Evolutionary conservation across 2,329 filamentous ascomycete genomes (phyloP).

Genomic region (Fusarium kyushuense): DNA sequence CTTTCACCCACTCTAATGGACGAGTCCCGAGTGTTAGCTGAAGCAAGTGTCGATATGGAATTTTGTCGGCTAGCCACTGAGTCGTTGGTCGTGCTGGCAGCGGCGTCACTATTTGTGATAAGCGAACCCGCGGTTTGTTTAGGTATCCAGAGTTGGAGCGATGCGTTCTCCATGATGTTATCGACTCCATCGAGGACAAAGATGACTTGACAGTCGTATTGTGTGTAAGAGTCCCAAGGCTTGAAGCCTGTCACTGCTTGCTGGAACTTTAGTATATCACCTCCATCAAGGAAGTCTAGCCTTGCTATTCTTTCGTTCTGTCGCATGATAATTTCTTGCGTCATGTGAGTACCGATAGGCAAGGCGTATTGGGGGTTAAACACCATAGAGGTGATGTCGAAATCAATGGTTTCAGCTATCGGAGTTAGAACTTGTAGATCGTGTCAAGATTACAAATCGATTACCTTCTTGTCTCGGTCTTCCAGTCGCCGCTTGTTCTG

Average conservation of each 20-base stretch:
- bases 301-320: constrained; percentile 51
- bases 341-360: constrained; percentile 32
- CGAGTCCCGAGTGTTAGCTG: not conserved
- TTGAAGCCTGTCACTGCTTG: constrained; percentile 53
- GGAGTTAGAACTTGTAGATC: constrained; percentile 15
- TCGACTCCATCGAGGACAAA: constrained; percentile 47
- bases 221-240: constrained; percentile 45
- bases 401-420: constrained; percentile 48
- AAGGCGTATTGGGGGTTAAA: constrained; percentile 50
- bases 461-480: constrained; percentile 43
- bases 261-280: constrained; percentile 50
- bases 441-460: not conserved
- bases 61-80: constrained; percentile 26
- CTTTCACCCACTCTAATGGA: constrained; percentile 9
- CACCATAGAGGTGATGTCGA: constrained; percentile 47
- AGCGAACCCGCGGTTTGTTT: constrained; percentile 47
- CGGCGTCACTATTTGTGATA: constrained; percentile 47
- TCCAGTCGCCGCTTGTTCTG: constrained; percentile 36
- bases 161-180: constrained; percentile 47
- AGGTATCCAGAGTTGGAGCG: constrained; percentile 52
- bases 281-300: constrained; percentile 45
- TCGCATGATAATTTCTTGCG: constrained; percentile 48
- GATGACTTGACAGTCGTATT: constrained; percentile 47
- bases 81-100: constrained; percentile 17
- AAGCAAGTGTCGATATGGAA: constrained; percentile 31